A percentile compares a stretch with the other conserved stretches of the same genome.
These are phyloP conservation scores for Zymoseptoria passerinii DNA, from an alignment of 2,329 filamentous ascomycete genomes.

Conservation along the genomic window DNA sequence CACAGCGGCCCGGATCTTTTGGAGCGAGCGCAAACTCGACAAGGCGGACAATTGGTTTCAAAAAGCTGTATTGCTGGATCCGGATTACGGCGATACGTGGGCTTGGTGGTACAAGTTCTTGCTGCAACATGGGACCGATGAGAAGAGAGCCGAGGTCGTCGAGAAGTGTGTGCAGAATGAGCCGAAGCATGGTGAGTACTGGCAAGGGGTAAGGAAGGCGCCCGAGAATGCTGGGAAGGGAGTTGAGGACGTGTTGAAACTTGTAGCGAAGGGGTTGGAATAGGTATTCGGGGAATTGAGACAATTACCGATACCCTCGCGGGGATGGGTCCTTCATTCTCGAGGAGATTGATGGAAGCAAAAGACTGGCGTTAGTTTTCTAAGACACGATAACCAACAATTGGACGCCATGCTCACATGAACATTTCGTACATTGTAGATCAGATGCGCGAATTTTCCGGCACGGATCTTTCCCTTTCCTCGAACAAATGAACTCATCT, in stretches of 20 bases:
- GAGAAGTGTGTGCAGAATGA: slow-evolving; percentile 74
- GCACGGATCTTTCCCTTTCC: no score
- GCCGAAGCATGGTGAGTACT: slow-evolving; percentile 85
- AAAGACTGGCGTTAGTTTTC: no score
- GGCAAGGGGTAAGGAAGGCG: slow-evolving; percentile 80
- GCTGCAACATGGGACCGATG: slow-evolving; percentile 82
- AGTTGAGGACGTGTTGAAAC: slow-evolving; percentile 72
- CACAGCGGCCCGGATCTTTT: slow-evolving; percentile 90
- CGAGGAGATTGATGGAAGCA: no score
- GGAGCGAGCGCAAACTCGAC: slow-evolving; percentile 83
- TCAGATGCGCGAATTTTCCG: no score
- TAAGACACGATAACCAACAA: no score
- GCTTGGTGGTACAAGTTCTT: slow-evolving; percentile 97
- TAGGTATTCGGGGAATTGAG: slow-evolving; percentile 16
- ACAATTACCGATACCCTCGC: no score
- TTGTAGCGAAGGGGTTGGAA: slow-evolving; percentile 57
- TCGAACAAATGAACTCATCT: no score
- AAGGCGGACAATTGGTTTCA: slow-evolving; percentile 97
- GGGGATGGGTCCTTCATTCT: no score
- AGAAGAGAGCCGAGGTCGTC: slow-evolving; percentile 81
- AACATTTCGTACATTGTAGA: no score
- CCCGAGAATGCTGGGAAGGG: slow-evolving; percentile 68
- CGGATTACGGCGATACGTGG: slow-evolving; percentile 87
- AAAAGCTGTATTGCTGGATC: slow-evolving; percentile 81
- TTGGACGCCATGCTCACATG: no score